phyloP scores from a whole-genome alignment of 2,329 filamentous ascomycete species.

The Phyllosticta citriasiana region DNA sequence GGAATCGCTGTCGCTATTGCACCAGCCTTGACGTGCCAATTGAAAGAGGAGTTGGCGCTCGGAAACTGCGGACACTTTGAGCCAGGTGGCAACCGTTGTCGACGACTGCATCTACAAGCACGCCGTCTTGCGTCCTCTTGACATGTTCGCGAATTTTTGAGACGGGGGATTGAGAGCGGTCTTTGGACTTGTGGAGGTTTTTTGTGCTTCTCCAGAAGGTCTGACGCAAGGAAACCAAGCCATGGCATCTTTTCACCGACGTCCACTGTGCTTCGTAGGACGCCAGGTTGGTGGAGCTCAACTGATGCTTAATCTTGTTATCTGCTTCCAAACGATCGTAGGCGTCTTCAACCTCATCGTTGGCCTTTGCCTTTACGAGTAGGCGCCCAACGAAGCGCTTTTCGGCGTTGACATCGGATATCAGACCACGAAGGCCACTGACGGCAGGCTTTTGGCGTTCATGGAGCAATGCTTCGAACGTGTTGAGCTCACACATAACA shows the following conservation, averaged over 20 bases:
- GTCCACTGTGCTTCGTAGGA: slow-evolving; percentile 57
- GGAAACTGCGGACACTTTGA: slow-evolving; percentile 57
- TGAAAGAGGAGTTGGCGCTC: slow-evolving; percentile 56
- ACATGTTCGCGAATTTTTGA: slow-evolving; percentile 5
- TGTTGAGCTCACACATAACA: slow-evolving; percentile 5
- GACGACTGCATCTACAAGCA: slow-evolving; percentile 55
- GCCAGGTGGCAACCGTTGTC: slow-evolving; percentile 54
- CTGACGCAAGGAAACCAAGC: slow-evolving; percentile 45
- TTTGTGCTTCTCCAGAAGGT: slow-evolving; percentile 22
- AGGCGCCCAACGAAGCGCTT: slow-evolving; percentile 9
- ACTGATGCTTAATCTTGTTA: slow-evolving; percentile 38
- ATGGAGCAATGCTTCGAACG: not conserved
- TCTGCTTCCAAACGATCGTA: slow-evolving; percentile 12
- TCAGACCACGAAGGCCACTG: not conserved
- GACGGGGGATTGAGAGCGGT: not conserved
- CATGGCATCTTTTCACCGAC: slow-evolving; percentile 47
- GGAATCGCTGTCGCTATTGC: slow-evolving; percentile 38
- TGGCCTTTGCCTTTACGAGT: not conserved
- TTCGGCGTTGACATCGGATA: slow-evolving; percentile 6
- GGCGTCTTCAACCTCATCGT: not conserved
- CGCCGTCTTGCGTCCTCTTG: slow-evolving; percentile 35
- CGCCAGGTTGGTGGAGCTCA: slow-evolving; percentile 55
- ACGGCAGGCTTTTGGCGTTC: not conserved
- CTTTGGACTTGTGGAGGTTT: not conserved
- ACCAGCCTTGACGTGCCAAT: slow-evolving; percentile 58